Base-by-base conservation (phyloP, 805 yeast species). In the Citeromyces matritensis region DNA sequence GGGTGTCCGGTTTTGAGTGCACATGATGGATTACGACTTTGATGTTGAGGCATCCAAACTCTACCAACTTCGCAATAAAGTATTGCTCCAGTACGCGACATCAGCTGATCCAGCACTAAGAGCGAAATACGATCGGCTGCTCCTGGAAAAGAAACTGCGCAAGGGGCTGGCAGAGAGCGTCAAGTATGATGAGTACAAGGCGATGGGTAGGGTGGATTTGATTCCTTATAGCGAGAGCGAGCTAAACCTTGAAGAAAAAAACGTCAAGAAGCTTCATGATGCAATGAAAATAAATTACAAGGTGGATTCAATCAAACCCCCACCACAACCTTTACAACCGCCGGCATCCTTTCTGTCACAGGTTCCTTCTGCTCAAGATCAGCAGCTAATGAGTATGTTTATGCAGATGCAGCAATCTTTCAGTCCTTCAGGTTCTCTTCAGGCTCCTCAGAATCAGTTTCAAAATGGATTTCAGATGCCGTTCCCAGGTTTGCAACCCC, bases 21-120 rank as follows among this genome's bases (percentile, higher is more conserved):
- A 10, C 11, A 26, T 8, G 24, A 13, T 29, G 24, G n/a, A 12
- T 6, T 12, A 15, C 7, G 34, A 34, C 6, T 38, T 42, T 29
- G 42, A 41, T 17, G 31, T 31, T 23, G 39, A 42, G 21, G 41
- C 45, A 3, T 29, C 36, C 15, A 41, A 37, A 32, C 9, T 45
- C 8, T 29, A 42, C 4, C 27, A 30, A 3, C 32, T 45, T 11
- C 38, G 47, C 26, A 45, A 45, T 27, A 31, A 30, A 17, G 34
- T 35, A 9, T 34, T 45, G 27, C 36, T 45, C 34, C 35, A 39
- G 24, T 42, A 43, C 6, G 49, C 49, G 11, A 36, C 46, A 9
- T 39, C 47, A 4, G 29, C 34, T 10, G 47, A 45, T 24, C 35
- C 39, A 6, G 30, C 29, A 5, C 30, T 26, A 9, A 33, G 42